Conservation (phyloP, 768 basidiomycete genomes). For the Hericium coralloides region DNA sequence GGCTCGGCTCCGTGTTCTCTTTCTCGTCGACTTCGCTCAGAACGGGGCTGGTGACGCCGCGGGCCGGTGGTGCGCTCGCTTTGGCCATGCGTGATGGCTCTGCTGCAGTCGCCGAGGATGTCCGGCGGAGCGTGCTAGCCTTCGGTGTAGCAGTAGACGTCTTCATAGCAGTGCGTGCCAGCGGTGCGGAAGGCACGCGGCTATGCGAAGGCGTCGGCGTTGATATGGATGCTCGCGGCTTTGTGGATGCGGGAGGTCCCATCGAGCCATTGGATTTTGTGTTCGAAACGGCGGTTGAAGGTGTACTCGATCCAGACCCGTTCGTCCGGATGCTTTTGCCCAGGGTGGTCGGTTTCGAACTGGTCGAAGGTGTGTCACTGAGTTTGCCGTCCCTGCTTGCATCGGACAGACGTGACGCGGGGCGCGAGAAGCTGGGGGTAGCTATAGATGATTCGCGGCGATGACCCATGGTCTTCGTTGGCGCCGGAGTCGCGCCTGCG, state of each 20-base stretch:
- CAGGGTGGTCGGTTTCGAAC: conserved; percentile 6
- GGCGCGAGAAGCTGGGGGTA: conserved; percentile 3
- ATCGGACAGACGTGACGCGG: conserved; percentile 13
- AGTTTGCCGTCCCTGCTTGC: conserved; percentile 7
- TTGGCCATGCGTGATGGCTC: conserved; percentile 8
- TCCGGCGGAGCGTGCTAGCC: neutral
- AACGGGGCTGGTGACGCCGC: neutral
- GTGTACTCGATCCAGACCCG: conserved; percentile 4
- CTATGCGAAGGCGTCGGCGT: conserved; percentile 5
- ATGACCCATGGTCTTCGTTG: conserved; percentile 6
- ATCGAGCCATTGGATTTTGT: conserved; percentile 8
- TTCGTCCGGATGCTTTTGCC: conserved; percentile 15
- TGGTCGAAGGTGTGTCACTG: neutral
- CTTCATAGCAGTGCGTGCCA: conserved; percentile 7
- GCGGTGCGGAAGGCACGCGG: conserved; percentile 1
- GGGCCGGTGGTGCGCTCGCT: neutral
- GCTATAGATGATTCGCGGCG: conserved; percentile 13
- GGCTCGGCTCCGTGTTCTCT: conserved; percentile 1
- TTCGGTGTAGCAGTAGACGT: neutral
- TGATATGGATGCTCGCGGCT: conserved; percentile 7
- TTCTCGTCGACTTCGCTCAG: conserved; percentile 1
- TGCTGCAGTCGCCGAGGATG: conserved; percentile 9
- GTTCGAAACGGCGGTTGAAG: neutral
- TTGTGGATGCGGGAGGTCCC: conserved; percentile 5
- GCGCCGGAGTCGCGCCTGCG: conserved; percentile 6